These are phyloP conservation scores for Mortierella sp. DNA, from an alignment of 371 early-diverging fungal genomes.

Conservation along the genomic window DNA sequence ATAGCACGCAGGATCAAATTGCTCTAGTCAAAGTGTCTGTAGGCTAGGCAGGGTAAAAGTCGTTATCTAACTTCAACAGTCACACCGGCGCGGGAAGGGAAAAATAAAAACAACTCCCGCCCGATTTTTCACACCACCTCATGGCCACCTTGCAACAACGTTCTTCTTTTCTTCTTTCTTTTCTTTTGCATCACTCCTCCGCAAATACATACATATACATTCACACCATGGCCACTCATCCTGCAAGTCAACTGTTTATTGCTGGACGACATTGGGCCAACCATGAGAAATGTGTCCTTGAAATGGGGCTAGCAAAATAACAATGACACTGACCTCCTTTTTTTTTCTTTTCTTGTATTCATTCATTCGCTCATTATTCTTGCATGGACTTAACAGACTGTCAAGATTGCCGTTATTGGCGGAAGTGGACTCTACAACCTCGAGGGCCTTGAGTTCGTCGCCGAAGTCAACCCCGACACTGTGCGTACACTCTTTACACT, in stretches of 20 bases:
- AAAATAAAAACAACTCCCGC: background rate
- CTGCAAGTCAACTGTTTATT: background rate
- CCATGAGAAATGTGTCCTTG: too few relatives aligned
- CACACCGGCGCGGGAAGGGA: background rate
- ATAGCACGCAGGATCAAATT: conserved; percentile 45
- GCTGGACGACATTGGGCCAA: background rate
- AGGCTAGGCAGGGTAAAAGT: conserved; percentile 11
- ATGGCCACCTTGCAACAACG: background rate
- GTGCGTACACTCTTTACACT: conserved; percentile 56
- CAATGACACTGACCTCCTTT: background rate
- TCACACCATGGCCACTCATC: background rate
- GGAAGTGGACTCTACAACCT: conserved; percentile 96
- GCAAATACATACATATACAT: background rate
- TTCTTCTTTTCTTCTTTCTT: background rate
- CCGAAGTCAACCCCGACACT: conserved; percentile 90
- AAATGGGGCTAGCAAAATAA: too few relatives aligned
- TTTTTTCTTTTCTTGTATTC: background rate
- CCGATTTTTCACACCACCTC: background rate
- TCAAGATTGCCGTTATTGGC: conserved; percentile 94
- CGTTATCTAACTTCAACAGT: background rate
- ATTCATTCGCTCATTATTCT: background rate
- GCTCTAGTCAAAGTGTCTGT: conserved; percentile 18
- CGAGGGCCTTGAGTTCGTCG: conserved; percentile 86
- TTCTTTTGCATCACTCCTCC: conserved; percentile 6
- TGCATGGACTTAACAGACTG: conserved; percentile 37